Evolutionary conservation across 2,329 filamentous ascomycete species (phyloP).

Genomic region (Cephalotrichum gorgonifer): DNA sequence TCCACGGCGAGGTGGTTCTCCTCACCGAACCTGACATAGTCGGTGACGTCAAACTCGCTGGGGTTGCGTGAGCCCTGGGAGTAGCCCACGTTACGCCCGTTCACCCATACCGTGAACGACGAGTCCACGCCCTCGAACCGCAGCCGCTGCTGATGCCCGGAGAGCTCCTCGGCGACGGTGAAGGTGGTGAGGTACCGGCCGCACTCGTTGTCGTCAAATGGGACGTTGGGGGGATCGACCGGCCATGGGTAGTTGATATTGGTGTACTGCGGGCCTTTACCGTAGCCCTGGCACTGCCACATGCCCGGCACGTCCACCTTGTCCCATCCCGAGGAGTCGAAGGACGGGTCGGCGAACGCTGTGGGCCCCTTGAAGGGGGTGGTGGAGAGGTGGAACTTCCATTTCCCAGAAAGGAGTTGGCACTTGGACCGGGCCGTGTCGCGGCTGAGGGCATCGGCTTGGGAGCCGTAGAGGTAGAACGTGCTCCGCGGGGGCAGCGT

Average conservation of each 20-base stretch:
- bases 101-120: conserved; percentile 62
- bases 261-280: conserved; percentile 55
- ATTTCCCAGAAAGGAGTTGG: conserved; percentile 37
- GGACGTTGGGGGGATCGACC: conserved; percentile 54
- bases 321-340: conserved; percentile 27
- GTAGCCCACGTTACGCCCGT: conserved; percentile 58
- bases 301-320: conserved; percentile 53
- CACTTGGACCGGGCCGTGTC: conserved; percentile 27
- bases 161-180: conserved; percentile 32
- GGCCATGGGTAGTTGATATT: conserved; percentile 60
- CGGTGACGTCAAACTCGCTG: conserved; percentile 61
- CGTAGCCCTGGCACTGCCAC: conserved; percentile 63
- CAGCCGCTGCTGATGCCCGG: conserved; percentile 50
- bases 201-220: conserved; percentile 53
- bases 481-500: conserved; percentile 45
- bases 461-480: conserved; percentile 41
- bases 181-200: conserved; percentile 55
- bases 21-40: conserved; percentile 28
- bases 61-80: conserved; percentile 64
- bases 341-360: conserved; percentile 25
- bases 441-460: conserved; percentile 34
- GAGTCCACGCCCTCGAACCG: conserved; percentile 68
- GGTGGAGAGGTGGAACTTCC: conserved; percentile 39
- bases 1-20: conserved; percentile 52
- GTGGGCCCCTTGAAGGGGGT: conserved; percentile 34